Conservation (phyloP, 305 asterid genomes). For the Petunia hybrid region DNA sequence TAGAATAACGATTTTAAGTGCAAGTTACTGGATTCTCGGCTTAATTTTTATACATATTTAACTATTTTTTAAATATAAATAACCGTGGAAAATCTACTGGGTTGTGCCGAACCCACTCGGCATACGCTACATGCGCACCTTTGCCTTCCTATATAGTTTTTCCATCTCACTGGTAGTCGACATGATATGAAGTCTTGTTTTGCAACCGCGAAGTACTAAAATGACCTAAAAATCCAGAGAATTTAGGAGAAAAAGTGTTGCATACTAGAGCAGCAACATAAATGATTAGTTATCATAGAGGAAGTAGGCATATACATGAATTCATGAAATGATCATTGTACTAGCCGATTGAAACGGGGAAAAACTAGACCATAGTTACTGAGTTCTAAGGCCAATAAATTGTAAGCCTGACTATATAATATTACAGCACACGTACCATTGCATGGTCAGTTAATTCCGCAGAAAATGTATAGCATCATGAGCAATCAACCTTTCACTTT, state of each 20-base stretch:
- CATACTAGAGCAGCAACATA: not conserved
- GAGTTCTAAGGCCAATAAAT: not conserved
- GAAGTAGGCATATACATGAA: slow-evolving; percentile 5
- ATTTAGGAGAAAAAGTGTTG: not conserved
- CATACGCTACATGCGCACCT: too few relatives aligned
- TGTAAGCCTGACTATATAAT: not conserved
- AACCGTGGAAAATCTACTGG: too few relatives aligned
- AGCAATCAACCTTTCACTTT: slow-evolving; percentile 70
- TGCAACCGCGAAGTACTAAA: not conserved
- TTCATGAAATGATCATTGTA: slow-evolving; percentile 11
- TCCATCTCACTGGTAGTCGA: not conserved
- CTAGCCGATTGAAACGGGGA: not conserved
- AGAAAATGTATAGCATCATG: slow-evolving; percentile 77
- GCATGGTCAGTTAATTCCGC: slow-evolving; percentile 24
- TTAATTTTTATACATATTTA: too few relatives aligned
- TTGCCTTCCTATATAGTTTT: not conserved
- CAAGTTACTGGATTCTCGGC: too few relatives aligned
- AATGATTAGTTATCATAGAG: slow-evolving; percentile 4
- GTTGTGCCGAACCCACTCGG: too few relatives aligned
- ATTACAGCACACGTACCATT: not conserved
- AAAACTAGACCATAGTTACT: not conserved
- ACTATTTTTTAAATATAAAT: too few relatives aligned
- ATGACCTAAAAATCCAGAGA: not conserved
- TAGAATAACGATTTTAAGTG: too few relatives aligned
- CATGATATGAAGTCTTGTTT: not conserved